Percentiles rank a stretch among this genome's conserved stretches.
Conservation (phyloP, 805 yeast genomes). For the Pichia pseudocactophila region DNA sequence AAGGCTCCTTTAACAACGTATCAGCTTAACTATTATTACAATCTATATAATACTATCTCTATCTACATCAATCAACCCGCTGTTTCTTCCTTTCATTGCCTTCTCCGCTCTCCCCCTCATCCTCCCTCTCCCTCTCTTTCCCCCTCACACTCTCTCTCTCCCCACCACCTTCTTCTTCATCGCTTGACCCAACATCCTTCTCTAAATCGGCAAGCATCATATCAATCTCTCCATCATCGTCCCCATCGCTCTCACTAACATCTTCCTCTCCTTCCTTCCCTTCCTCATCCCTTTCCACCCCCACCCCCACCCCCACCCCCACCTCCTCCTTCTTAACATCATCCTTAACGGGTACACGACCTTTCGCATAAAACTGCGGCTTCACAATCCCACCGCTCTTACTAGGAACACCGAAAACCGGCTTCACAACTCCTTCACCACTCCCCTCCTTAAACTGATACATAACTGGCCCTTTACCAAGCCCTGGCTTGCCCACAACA, state of each 20-base stretch:
- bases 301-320: background rate
- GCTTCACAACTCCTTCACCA: background rate
- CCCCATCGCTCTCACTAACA: background rate
- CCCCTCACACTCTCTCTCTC: background rate
- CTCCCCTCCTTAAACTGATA: constrained; percentile 3
- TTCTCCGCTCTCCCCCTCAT: background rate
- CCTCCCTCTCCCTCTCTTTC: background rate
- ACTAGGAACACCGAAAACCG: constrained; percentile 2
- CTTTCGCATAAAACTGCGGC: constrained; percentile 23
- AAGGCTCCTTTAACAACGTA: constrained; percentile 83
- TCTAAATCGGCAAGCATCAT: constrained; percentile 8
- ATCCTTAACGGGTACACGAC: background rate
- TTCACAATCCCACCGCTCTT: constrained; percentile 9
- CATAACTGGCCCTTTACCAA: constrained; percentile 3
- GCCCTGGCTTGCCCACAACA: constrained; percentile 2
- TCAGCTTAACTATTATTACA: constrained; percentile 28
- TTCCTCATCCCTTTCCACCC: background rate
- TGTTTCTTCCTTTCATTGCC: background rate
- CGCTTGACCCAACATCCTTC: constrained; percentile 2
- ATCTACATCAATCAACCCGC: background rate
- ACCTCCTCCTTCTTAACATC: background rate
- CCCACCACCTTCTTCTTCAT: background rate
- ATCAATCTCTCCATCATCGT: constrained; percentile 2
- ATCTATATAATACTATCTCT: background rate
- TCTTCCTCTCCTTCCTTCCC: background rate